Evolutionary conservation across 2,329 filamentous ascomycete genomes (phyloP).

Genomic region (Pleoardoris graminearum): DNA sequence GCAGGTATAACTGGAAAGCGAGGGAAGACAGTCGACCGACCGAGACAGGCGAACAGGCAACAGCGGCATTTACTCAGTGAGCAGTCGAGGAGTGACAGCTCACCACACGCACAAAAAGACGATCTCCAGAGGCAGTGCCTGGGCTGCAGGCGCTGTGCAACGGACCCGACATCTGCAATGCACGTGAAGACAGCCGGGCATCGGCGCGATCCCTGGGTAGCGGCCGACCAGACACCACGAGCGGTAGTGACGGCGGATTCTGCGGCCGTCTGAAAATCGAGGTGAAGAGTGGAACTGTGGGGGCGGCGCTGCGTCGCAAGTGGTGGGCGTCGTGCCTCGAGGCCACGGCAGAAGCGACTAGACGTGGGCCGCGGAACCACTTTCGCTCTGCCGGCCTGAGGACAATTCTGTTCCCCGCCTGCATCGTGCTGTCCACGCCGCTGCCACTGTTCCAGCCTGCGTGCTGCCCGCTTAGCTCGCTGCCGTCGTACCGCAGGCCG

Average conservation of each 20-base stretch:
- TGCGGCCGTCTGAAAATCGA: background rate
- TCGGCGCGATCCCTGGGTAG: background rate
- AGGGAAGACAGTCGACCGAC: too few species aligned
- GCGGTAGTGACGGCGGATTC: background rate
- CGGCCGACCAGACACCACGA: background rate
- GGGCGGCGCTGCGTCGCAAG: too few species aligned
- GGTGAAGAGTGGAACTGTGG: slow-evolving; percentile 4
- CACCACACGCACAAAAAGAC: too few species aligned
- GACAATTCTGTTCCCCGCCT: slow-evolving; percentile 7
- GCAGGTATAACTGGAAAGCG: too few species aligned
- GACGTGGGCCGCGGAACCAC: slow-evolving; percentile 1
- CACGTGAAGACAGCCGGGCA: slow-evolving; percentile 6
- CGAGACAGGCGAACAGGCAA: background rate
- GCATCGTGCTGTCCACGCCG: slow-evolving; percentile 5
- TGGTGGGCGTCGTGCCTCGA: background rate
- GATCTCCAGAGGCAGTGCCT: background rate
- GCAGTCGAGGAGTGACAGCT: background rate
- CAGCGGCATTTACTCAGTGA: background rate
- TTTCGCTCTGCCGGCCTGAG: slow-evolving; percentile 3
- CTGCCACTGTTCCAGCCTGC: slow-evolving; percentile 10
- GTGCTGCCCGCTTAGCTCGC: slow-evolving; percentile 12
- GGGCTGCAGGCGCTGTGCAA: slow-evolving; percentile 4
- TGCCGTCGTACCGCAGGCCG: slow-evolving; percentile 33
- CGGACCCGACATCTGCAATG: background rate
- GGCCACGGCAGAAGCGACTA: slow-evolving; percentile 2